Evolutionary conservation across 257 asterid species (phyloP), one percentile per base, ranked within the genome.

Genomic region (Solanum gracilifrons): DNA sequence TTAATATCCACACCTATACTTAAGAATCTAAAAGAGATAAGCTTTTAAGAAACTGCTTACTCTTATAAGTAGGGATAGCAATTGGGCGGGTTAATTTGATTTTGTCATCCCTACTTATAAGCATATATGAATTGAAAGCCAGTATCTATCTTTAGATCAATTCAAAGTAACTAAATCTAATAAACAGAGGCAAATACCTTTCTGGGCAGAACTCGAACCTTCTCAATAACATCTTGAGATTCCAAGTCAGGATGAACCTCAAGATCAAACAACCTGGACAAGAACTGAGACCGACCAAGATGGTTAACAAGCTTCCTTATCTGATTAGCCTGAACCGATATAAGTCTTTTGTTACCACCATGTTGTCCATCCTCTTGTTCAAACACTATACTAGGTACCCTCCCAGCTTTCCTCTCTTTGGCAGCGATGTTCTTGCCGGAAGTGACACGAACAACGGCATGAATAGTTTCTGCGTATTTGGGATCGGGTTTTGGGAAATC

Each of bases 331-430:
- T 93, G 94, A 9, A 97, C 98, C 5, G 99, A 94, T 84, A 97
- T 91, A 82, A 97, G 98, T 84, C 98, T 93, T 92, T 97, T 96
- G 88, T 94, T 97, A 86, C 99, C 99, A 35, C 99, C 99, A 86
- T 93, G 94, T 90, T 97, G 97, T 25, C 99, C 99, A 75, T 97
- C 98, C 36, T 96, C 98, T 72, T 96, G 97, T 93, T 97, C 98
- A 89, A 96, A 96, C 18, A 97, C 95, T 82, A 97, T 95, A 90
- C 98, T 94, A 2, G 99, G 99, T 1, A 95, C 97, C 21, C 96
- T 93, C 15, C 98, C 99, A 2, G 91, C 91, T 89, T 90, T 92
- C 88, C 99, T 91, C 90, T 93, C 97, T 85, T 93, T 93, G 75
- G 91, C 93, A 2, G 99, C 71, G 41, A 94, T 93, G 86, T 87